These are phyloP conservation scores for Aulographum hederae DNA, from an alignment of 2,329 filamentous ascomycete species.

Conservation along the genomic window DNA sequence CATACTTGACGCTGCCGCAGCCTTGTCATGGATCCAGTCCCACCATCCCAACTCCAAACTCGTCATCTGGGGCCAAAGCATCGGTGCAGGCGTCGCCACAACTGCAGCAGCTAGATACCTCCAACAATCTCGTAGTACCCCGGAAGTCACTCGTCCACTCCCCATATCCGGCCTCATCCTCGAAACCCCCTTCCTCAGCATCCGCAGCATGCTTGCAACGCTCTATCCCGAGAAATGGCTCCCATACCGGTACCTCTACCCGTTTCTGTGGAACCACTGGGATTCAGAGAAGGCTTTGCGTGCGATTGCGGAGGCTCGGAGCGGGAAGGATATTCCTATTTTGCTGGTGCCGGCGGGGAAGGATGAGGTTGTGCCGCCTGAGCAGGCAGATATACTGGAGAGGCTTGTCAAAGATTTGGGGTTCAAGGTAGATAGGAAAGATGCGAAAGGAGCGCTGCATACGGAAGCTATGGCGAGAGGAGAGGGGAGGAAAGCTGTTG, in stretches of 20 bases:
- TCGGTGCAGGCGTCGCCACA: constrained; percentile 55
- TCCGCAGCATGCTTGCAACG: constrained; percentile 49
- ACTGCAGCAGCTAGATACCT: constrained; percentile 32
- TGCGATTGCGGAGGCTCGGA: constrained; percentile 13
- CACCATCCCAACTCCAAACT: constrained; percentile 21
- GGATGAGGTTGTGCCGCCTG: constrained; percentile 40
- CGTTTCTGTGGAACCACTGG: constrained; percentile 49
- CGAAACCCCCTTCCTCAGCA: constrained; percentile 59
- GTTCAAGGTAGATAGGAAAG: constrained; percentile 18
- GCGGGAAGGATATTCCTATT: constrained; percentile 17
- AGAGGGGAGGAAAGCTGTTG: constrained; percentile 14
- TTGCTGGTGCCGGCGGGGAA: constrained; percentile 36
- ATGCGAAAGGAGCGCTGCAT: constrained; percentile 29
- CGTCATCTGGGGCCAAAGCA: constrained; percentile 60
- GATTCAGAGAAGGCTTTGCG: constrained; percentile 24
- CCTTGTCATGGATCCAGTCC: constrained; percentile 40
- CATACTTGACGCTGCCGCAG: constrained; percentile 46
- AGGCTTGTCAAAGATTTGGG: constrained; percentile 16
- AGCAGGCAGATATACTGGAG: constrained; percentile 36
- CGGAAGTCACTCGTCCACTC: constrained; percentile 13
- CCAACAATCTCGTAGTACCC: too few species aligned
- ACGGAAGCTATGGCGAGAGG: constrained; percentile 26
- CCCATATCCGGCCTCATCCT: constrained; percentile 37
- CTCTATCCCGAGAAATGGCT: constrained; percentile 67
- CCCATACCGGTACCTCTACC: constrained; percentile 57